These are phyloP conservation scores for Boechera retrofracta DNA, from an alignment of 345 rosid species.

Conservation along the genomic window DNA sequence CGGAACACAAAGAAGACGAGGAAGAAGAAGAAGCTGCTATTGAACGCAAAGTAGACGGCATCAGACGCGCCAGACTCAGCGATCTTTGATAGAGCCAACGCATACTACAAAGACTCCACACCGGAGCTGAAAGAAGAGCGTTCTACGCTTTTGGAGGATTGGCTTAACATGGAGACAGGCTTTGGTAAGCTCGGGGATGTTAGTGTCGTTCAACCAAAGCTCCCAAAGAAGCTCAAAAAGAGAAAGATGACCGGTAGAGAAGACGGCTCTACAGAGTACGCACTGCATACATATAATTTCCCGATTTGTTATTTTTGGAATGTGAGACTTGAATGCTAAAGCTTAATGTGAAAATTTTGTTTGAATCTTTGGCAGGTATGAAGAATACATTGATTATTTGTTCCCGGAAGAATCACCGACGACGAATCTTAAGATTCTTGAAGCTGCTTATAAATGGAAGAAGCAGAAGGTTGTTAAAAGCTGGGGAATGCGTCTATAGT, in stretches of 20 bases:
- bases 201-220: not conserved
- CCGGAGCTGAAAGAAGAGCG: not conserved
- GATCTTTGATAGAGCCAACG: not conserved
- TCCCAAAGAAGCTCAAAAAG: not conserved
- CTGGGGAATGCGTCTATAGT: not conserved
- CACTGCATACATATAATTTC: not conserved
- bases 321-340: not conserved
- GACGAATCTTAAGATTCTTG: not conserved
- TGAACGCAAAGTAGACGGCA: not conserved
- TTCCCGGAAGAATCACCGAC: not conserved
- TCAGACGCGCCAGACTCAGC: not conserved
- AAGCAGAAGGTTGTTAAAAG: not conserved
- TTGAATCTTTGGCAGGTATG: not conserved
- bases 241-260: not conserved
- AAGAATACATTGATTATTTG: not conserved
- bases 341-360: not conserved
- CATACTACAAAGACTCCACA: not conserved
- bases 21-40: not conserved
- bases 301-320: not conserved
- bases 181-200: not conserved
- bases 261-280: not conserved
- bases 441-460: not conserved
- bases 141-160: not conserved
- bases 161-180: not conserved
- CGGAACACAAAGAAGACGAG: slow-evolving; percentile 24